Conservation (phyloP, 306 rosid species). For the Corylus heterophylla region DNA sequence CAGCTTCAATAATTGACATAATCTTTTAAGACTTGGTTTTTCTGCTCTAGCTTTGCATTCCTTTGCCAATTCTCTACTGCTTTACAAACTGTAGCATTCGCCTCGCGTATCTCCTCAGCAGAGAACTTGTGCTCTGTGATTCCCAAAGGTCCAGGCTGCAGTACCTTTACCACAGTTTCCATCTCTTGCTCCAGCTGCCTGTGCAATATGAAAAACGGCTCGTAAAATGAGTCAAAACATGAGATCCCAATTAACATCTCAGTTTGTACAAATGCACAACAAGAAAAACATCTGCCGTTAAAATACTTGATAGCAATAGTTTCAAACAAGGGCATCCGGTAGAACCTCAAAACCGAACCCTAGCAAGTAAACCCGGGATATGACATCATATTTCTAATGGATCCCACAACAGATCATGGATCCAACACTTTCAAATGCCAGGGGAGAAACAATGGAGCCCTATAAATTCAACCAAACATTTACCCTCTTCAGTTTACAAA, state of each 20-base stretch:
- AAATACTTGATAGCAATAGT: background rate
- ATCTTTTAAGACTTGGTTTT: slow-evolving; percentile 44
- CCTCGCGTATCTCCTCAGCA: slow-evolving; percentile 62
- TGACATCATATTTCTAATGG: background rate
- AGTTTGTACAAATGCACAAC: background rate
- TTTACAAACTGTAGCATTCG: slow-evolving; percentile 53
- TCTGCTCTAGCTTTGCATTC: slow-evolving; percentile 48
- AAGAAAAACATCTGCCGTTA: background rate
- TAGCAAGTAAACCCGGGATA: background rate
- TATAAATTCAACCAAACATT: background rate
- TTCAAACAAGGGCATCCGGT: background rate
- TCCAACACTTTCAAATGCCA: background rate
- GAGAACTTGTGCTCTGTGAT: slow-evolving; percentile 83
- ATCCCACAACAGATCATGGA: background rate
- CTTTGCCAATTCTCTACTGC: slow-evolving; percentile 76
- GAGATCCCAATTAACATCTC: background rate
- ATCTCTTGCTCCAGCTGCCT: slow-evolving; percentile 85
- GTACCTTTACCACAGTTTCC: slow-evolving; percentile 78
- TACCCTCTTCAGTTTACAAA: background rate
- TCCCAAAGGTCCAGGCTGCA: slow-evolving; percentile 97
- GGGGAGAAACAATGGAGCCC: background rate
- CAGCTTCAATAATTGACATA: slow-evolving; percentile 46
- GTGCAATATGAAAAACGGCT: slow-evolving; percentile 18
- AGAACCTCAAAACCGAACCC: background rate
- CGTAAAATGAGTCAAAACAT: slow-evolving; percentile 6